Evolutionary conservation across 1,139 yeast species (phyloP), one percentile per base, ranked within the genome.

Genomic region (Lodderomyces pseudojiufengensis): DNA sequence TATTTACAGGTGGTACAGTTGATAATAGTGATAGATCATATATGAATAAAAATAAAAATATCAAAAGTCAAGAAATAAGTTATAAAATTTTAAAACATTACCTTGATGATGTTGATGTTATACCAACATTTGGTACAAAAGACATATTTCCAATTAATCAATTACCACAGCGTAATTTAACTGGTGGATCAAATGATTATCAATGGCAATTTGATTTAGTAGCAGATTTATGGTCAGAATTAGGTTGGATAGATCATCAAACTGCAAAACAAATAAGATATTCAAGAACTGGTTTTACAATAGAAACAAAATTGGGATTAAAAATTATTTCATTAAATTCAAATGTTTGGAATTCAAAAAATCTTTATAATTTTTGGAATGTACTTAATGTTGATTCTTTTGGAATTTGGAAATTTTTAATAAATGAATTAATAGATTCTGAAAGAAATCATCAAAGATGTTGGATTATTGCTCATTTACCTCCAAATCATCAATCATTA

Each of bases 161-260:
- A 43, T 49, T 60, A 36, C 51, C 58, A 4, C 49, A 43, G 12
- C 41, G 42, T 22, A 37, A 39, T 23, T 35, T 47, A 8, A 35
- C 35, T 6, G 46, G 44, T 16, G 42, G 38, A 27, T 27, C 48
- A 9, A 35, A 35, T 27, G 37, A 38, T 11, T 48, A 43, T 39
- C 60, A 57, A 41, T 56, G 61, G 60, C 58, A 59, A 39, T 55
- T 52, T 41, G 61, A 59, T 29, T 50, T 51, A 23, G 40, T 59
- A 39, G 53, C 61, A 7, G 60, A 57, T 32, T 39, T 52, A 13
- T 60, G 64, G 65, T 43, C 46, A 16, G 47, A 53, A 20, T 55
- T 58, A 38, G 69, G 60, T 8, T 73, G 79, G 79, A 42, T 71
- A 21, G 61, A 43, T 29, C 41, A 47, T 27, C 47, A 53, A 16